Evolutionary conservation across 1,284 basidiomycete species (phyloP), one percentile per base, ranked within the genome.

Genomic region (Trichosporon sp.): DNA sequence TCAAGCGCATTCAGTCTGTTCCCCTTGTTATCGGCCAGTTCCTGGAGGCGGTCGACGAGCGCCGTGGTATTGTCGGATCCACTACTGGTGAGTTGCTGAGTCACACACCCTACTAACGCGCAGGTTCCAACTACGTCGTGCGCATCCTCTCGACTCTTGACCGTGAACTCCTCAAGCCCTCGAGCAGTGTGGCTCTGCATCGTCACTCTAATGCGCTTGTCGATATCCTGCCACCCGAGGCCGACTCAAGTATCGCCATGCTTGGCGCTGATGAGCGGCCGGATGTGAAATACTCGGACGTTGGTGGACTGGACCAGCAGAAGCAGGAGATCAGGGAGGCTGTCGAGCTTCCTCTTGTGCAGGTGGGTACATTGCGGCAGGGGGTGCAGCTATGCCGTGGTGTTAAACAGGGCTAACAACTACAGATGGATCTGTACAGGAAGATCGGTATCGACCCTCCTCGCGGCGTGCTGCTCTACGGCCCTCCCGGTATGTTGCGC

Each of bases 1-100:
- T 99, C 78, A 98, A 98, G 86, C 92, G 97, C 70, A 99, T 99
- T 81, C 96, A 99, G 86, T 94, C 93, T 66, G 97, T 99, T 2
- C 97, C 97, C 0, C 90, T 99, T n/a, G 97, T 99, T 79, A 99
- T 99, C 78, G 97, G 97, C 67, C 97, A 99, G 84, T 99, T 99
- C 87, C 89, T 99, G 59, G 97, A 99, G 85, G 93, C 97, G 69
- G 98, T 99, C 83, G 97, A 99, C 86, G 94, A 98, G 83, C 91
- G 92, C 80, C 95, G 96, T 21, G 96, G 92, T 72, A 99, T 99
- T 76, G 97, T 99, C 21, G 97, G 96, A 48, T 96, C 93, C 35
- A 99, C 97, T 0, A 99, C 97, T 8, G 96, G 84, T 85, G 40
- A 40, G 81, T 76, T 5, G 26, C 0, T 21, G 11, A 46, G 51